These are phyloP conservation scores for Blastobotrys malaysiensis DNA, from an alignment of 1,139 yeast genomes.

Conservation along the genomic window DNA sequence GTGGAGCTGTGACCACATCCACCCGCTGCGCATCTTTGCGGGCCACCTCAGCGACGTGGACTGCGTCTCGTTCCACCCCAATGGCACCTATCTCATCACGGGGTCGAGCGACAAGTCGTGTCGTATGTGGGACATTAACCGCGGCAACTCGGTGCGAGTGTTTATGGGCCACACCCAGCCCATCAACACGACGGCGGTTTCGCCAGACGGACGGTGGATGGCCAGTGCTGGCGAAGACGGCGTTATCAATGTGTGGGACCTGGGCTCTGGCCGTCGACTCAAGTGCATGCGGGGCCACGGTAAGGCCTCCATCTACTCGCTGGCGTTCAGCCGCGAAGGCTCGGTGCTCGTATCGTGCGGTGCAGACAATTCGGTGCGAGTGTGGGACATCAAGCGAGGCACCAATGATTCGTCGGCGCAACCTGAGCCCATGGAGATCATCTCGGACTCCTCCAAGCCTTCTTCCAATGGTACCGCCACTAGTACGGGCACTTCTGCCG, in stretches of 20 bases:
- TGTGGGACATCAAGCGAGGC: constrained; percentile 90
- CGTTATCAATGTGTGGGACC: constrained; percentile 87
- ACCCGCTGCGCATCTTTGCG: constrained; percentile 91
- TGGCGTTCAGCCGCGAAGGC: constrained; percentile 84
- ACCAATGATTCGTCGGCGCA: constrained; percentile 76
- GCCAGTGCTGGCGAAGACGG: constrained; percentile 96
- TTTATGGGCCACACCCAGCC: constrained; percentile 93
- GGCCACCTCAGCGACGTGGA: constrained; percentile 98
- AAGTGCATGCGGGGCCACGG: constrained; percentile 88
- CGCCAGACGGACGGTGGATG: constrained; percentile 96
- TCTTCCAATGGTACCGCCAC: constrained; percentile 11
- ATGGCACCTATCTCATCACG: constrained; percentile 87
- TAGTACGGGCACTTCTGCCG: constrained; percentile 17
- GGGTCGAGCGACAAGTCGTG: constrained; percentile 95
- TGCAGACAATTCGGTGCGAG: constrained; percentile 87
- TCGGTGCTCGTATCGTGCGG: constrained; percentile 87
- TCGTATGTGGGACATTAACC: constrained; percentile 95
- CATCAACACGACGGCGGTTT: constrained; percentile 75
- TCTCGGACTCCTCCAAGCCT: constrained; percentile 8
- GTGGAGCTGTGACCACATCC: constrained; percentile 98
- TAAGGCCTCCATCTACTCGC: constrained; percentile 74
- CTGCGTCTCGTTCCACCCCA: constrained; percentile 92
- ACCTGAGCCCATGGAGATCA: constrained; percentile 57
- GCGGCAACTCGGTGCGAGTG: constrained; percentile 87
- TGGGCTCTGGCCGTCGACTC: constrained; percentile 81